These are phyloP conservation scores for Hypoxylon sp. DNA, from an alignment of 2,329 filamentous ascomycete species.

Conservation along the genomic window DNA sequence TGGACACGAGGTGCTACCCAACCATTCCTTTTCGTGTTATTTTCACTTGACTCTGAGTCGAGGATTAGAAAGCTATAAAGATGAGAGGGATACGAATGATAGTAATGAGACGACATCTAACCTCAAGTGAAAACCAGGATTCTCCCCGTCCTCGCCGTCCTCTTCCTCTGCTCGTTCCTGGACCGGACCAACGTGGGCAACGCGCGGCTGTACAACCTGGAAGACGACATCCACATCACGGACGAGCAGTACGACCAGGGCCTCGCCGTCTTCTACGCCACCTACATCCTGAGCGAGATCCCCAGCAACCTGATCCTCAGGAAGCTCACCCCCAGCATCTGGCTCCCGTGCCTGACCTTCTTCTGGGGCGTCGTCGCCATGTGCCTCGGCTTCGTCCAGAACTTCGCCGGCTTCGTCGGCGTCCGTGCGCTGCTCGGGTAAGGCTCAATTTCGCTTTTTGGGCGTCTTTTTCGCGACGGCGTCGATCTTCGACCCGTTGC, in stretches of 20 bases:
- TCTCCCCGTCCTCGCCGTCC: constrained; percentile 66
- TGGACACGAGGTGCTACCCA: constrained; percentile 57
- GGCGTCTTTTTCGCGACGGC: neutral
- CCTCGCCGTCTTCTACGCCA: constrained; percentile 70
- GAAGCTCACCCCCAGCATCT: constrained; percentile 65
- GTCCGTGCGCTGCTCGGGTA: constrained; percentile 65
- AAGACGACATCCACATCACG: constrained; percentile 63
- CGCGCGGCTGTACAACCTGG: constrained; percentile 70
- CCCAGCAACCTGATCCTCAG: constrained; percentile 71
- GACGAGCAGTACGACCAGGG: constrained; percentile 71
- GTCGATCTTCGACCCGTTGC: neutral
- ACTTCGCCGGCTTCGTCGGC: constrained; percentile 64
- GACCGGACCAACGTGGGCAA: constrained; percentile 80
- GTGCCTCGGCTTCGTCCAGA: constrained; percentile 62
- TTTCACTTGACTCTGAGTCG: neutral
- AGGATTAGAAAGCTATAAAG: neutral
- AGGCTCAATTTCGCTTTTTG: constrained; percentile 13
- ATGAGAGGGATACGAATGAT: neutral
- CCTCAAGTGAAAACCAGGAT: constrained; percentile 54
- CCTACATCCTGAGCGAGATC: constrained; percentile 69
- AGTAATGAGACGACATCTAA: constrained; percentile 13
- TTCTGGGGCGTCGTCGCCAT: constrained; percentile 67
- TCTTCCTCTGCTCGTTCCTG: constrained; percentile 70
- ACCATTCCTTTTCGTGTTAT: constrained; percentile 7
- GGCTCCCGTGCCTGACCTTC: constrained; percentile 64